Conservation (phyloP, 441 rosid species). For the Brassica hybrid region DNA sequence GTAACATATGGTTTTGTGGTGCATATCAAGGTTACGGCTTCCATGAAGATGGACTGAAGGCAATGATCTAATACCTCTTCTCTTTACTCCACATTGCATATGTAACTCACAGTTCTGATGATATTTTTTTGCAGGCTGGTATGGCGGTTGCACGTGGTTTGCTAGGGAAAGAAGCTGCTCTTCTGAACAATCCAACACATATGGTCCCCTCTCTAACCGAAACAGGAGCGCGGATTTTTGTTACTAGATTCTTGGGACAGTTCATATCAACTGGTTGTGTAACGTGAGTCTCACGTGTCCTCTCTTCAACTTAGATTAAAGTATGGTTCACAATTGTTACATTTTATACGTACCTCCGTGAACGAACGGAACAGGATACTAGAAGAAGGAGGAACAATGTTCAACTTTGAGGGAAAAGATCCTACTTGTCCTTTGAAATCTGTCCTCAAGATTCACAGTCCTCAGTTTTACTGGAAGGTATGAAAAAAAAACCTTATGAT, state of each 20-base stretch:
- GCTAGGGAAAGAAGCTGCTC: slow-evolving; percentile 48
- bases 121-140: slow-evolving; percentile 54
- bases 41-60: slow-evolving; percentile 97
- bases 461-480: slow-evolving; percentile 97
- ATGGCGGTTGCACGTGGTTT: slow-evolving; percentile 56
- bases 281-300: slow-evolving; percentile 56
- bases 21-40: slow-evolving; percentile 97
- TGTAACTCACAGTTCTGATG: slow-evolving; percentile 14
- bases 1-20: slow-evolving; percentile 90
- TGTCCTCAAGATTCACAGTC: slow-evolving; percentile 65
- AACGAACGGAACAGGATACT: slow-evolving; percentile 52
- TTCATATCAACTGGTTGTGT: slow-evolving; percentile 66
- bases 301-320: neutral
- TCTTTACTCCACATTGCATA: neutral
- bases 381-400: slow-evolving; percentile 85
- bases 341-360: neutral
- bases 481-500: neutral
- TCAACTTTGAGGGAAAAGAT: slow-evolving; percentile 56
- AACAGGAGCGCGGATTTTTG: slow-evolving; percentile 68
- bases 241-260: slow-evolving; percentile 66
- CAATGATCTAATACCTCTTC: slow-evolving; percentile 23
- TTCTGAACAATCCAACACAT: slow-evolving; percentile 58
- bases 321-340: neutral
- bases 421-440: slow-evolving; percentile 48
- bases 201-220: slow-evolving; percentile 72